Evolutionary conservation across 495 filamentous ascomycete genomes (phyloP).

Genomic region (Aspergillus bridgeri): DNA sequence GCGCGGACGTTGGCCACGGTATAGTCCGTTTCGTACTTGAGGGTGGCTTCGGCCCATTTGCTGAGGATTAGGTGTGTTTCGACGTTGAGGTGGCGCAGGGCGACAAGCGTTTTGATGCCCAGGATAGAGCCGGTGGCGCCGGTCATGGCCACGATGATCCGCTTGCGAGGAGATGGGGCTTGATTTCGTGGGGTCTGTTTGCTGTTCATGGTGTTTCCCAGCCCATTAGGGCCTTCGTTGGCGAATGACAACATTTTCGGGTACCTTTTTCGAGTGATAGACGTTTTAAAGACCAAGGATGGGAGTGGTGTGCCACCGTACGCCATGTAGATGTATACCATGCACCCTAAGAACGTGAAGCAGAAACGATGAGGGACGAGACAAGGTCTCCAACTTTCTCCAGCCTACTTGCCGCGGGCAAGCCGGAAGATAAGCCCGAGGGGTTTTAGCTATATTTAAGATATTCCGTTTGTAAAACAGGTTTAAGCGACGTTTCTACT

Average conservation of each 20-base stretch:
- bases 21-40: constrained; percentile 41
- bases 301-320: too few relatives aligned
- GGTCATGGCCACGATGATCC: constrained; percentile 39
- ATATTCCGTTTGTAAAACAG: neutral
- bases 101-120: constrained; percentile 33
- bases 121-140: constrained; percentile 39
- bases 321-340: too few relatives aligned
- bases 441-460: neutral
- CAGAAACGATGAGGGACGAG: too few relatives aligned
- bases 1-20: constrained; percentile 28
- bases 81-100: constrained; percentile 35
- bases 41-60: constrained; percentile 42
- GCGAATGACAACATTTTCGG: too few relatives aligned
- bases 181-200: neutral
- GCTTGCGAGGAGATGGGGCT: constrained; percentile 4
- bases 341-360: too few relatives aligned
- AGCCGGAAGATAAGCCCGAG: neutral
- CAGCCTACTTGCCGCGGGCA: too few relatives aligned
- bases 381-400: too few relatives aligned
- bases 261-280: too few relatives aligned
- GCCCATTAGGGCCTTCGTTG: too few relatives aligned
- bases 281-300: too few relatives aligned
- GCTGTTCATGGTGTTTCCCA: too few relatives aligned
- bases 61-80: constrained; percentile 43
- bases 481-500: too few relatives aligned